A percentile compares a stretch with the other conserved stretches of the same genome.
These are phyloP conservation scores for Serendipita indica DNA, from an alignment of 768 basidiomycete genomes.

Conservation along the genomic window DNA sequence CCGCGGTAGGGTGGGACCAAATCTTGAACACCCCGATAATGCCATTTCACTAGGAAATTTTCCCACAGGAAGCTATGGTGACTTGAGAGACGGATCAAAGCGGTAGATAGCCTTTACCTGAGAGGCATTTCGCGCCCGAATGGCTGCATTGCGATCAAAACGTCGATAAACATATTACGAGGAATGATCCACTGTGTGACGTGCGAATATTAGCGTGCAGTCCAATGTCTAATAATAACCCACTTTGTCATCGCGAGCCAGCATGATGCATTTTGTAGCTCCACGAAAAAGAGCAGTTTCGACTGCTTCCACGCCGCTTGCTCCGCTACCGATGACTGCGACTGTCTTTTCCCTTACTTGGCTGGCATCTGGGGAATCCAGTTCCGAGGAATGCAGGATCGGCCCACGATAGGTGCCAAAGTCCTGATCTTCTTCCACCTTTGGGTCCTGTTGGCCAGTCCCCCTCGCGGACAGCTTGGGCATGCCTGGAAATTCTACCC, in stretches of 20 bases:
- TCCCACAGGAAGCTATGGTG: constrained; percentile 32
- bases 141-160: constrained; percentile 33
- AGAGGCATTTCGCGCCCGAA: constrained; percentile 40
- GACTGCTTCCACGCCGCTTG: constrained; percentile 37
- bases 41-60: constrained; percentile 27
- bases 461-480: constrained; percentile 16
- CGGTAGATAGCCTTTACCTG: constrained; percentile 21
- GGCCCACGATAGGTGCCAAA: constrained; percentile 24
- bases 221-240: background rate
- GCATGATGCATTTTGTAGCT: constrained; percentile 25
- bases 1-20: constrained; percentile 29
- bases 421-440: constrained; percentile 9
- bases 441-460: background rate
- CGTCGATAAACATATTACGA: constrained; percentile 34
- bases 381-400: constrained; percentile 34
- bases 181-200: constrained; percentile 32
- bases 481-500: constrained; percentile 32
- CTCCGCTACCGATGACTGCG: constrained; percentile 37
- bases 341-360: constrained; percentile 27
- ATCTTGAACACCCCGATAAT: constrained; percentile 33
- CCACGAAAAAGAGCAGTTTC: constrained; percentile 25
- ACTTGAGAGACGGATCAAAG: background rate
- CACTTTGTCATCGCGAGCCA: constrained; percentile 29
- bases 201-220: constrained; percentile 11
- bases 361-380: constrained; percentile 25